A percentile compares a stretch with the other conserved stretches of the same genome.
Evolutionary conservation across 805 yeast genomes (phyloP).

Genomic region (Helenozyma rhizophorensis): DNA sequence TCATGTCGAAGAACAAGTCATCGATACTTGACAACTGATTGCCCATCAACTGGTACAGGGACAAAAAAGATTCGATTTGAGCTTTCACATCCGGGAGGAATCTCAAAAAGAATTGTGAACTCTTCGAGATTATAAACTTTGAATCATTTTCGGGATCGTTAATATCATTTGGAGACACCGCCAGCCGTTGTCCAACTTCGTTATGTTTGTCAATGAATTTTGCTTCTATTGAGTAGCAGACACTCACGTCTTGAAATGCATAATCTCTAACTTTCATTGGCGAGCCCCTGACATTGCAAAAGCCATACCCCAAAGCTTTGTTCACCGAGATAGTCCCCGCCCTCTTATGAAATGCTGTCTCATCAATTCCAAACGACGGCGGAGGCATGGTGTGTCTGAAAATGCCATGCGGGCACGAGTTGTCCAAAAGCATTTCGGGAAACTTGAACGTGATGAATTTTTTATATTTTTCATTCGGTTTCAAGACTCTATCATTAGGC

Average conservation of each 20-base stretch:
- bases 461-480: conserved; percentile 48
- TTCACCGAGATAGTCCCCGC: conserved; percentile 33
- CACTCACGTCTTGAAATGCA: conserved; percentile 39
- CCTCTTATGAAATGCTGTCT: conserved; percentile 30
- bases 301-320: conserved; percentile 52
- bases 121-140: conserved; percentile 33
- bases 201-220: conserved; percentile 45
- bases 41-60: conserved; percentile 19
- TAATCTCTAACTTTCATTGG: conserved; percentile 51
- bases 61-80: conserved; percentile 23
- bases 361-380: conserved; percentile 39
- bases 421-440: conserved; percentile 51
- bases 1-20: conserved; percentile 27
- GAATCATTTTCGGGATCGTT: conserved; percentile 29
- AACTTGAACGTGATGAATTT: conserved; percentile 57
- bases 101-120: conserved; percentile 33
- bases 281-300: conserved; percentile 44
- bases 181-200: conserved; percentile 24
- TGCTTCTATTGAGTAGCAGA: conserved; percentile 52
- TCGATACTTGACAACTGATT: conserved; percentile 32
- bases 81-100: conserved; percentile 36
- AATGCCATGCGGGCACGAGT: conserved; percentile 44
- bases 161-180: conserved; percentile 32
- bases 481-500: conserved; percentile 44
- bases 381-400: conserved; percentile 40